A percentile compares a stretch with the other conserved stretches of the same genome.
phyloP scores from a whole-genome alignment of 176 grass and related monocot species.

The Lolium rigidum region DNA sequence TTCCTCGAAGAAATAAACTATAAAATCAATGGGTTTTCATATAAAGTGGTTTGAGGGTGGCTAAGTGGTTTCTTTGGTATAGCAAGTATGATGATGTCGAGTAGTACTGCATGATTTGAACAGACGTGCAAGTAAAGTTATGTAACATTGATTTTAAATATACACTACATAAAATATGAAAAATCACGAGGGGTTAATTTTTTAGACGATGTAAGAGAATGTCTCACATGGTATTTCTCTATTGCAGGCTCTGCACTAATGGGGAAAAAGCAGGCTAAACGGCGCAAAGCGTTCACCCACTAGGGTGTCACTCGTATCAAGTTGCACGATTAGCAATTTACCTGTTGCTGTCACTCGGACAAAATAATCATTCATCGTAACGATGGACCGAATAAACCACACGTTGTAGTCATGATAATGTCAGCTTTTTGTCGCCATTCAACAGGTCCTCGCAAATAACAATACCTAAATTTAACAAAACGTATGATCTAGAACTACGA shows the following conservation, averaged over 20 bases:
- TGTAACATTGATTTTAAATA: neutral
- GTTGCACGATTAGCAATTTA: neutral
- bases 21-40: neutral
- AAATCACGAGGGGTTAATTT: too few relatives aligned
- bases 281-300: too few relatives aligned
- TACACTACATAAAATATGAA: neutral
- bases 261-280: neutral
- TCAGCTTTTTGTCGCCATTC: too few relatives aligned
- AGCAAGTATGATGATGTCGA: neutral
- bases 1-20: too few relatives aligned
- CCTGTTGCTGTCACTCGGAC: neutral
- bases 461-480: neutral
- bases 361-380: rapidly evolving
- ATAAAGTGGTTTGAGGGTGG: neutral
- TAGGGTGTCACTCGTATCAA: neutral
- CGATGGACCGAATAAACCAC: neutral
- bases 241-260: neutral
- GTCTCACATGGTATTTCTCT: neutral
- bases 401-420: neutral
- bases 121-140: neutral
- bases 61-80: neutral
- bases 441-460: rapidly evolving
- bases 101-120: neutral
- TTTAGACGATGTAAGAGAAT: neutral
- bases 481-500: neutral